These are phyloP conservation scores for Hawksworthiomyces lignivorus DNA, from an alignment of 2,329 filamentous ascomycete genomes.

Conservation along the genomic window DNA sequence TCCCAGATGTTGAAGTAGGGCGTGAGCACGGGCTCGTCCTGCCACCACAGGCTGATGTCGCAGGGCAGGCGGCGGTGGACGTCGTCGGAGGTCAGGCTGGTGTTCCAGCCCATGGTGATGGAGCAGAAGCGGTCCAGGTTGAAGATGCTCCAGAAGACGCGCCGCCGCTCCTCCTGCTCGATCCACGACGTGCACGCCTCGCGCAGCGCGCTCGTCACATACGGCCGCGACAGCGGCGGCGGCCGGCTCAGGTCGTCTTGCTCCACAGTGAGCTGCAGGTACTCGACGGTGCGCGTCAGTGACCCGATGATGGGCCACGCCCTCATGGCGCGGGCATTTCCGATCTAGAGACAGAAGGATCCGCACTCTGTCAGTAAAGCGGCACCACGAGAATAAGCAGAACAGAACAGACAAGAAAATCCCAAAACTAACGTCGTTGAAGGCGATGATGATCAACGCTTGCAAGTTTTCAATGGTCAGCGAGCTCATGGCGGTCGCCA, in stretches of 20 bases:
- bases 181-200: too few relatives aligned
- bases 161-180: conserved; percentile 20
- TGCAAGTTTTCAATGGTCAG: conserved; percentile 27
- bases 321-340: conserved; percentile 21
- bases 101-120: conserved; percentile 26
- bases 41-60: conserved; percentile 24
- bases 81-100: conserved; percentile 24
- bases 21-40: conserved; percentile 23
- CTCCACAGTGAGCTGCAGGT: conserved; percentile 28
- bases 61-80: conserved; percentile 25
- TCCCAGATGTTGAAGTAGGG: too few relatives aligned
- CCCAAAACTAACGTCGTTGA: conserved; percentile 21
- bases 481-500: conserved; percentile 23
- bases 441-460: conserved; percentile 26
- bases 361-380: not conserved
- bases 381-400: too few relatives aligned
- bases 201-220: conserved; percentile 19
- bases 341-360: conserved; percentile 18
- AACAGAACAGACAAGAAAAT: not conserved
- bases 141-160: conserved; percentile 32
- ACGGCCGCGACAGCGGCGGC: conserved; percentile 20
- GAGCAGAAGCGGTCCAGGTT: conserved; percentile 25
- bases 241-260: conserved; percentile 20
- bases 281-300: conserved; percentile 29
- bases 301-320: conserved; percentile 30